A percentile compares a stretch with the other conserved stretches of the same genome.
Evolutionary conservation across 306 rosid genomes (phyloP).

Genomic region (Hippophae rhamnoides): DNA sequence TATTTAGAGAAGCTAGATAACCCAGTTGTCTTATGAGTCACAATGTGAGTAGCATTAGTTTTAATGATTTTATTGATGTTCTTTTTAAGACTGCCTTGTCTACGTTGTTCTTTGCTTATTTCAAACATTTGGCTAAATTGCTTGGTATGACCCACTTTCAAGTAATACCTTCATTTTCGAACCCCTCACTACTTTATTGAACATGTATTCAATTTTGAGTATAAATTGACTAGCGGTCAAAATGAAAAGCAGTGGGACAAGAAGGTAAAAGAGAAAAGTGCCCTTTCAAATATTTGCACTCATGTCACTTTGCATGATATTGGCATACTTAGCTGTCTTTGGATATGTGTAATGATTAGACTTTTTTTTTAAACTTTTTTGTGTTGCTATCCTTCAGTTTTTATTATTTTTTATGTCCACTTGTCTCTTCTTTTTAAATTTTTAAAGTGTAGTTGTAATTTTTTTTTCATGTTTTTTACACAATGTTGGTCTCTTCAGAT

Average conservation of each 20-base stretch:
- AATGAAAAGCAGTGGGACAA: no score
- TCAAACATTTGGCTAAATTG: neutral
- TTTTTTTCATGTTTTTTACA: constrained; percentile 16
- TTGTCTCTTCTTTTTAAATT: neutral
- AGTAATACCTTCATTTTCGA: no score
- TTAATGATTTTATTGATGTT: neutral
- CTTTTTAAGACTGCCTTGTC: no score
- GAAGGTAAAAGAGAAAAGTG: no score
- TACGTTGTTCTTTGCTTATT: neutral
- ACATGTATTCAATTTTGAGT: no score
- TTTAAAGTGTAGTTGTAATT: neutral
- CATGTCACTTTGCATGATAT: neutral
- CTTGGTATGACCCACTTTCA: no score
- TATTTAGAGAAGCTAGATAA: neutral
- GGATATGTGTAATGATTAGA: neutral
- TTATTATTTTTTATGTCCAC: neutral
- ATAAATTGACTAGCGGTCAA: no score
- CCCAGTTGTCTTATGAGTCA: neutral
- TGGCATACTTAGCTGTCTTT: neutral
- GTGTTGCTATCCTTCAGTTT: neutral
- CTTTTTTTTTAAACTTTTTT: neutral
- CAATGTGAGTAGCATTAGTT: neutral
- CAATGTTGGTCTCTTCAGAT: constrained; percentile 38
- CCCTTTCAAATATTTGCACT: no score
- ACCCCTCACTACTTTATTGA: no score